phyloP scores from a whole-genome alignment of 768 basidiomycete species.

The Hydnomerulius pinastri region DNA sequence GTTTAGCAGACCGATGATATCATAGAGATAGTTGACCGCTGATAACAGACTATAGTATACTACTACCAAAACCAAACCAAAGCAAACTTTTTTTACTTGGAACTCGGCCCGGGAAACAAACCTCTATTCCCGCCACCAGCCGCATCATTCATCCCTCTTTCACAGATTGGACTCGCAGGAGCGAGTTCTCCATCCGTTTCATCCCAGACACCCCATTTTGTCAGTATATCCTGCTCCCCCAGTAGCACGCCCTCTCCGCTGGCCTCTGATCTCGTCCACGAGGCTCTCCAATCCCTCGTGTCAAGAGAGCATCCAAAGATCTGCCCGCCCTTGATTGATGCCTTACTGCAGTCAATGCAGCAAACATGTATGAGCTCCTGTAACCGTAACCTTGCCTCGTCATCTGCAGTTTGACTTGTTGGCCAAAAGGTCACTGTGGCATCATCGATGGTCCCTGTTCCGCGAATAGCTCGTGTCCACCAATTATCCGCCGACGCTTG shows the following conservation, averaged over 20 bases:
- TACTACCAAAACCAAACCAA: too few relatives aligned
- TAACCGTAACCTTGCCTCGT: conserved; percentile 5
- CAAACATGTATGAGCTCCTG: conserved; percentile 18
- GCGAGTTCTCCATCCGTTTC: neutral
- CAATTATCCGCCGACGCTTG: conserved; percentile 20
- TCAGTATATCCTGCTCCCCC: conserved; percentile 18
- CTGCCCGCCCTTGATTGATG: conserved; percentile 4
- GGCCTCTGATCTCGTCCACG: conserved; percentile 12
- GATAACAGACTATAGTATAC: too few relatives aligned
- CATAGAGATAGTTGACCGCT: too few relatives aligned
- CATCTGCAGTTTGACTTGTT: neutral
- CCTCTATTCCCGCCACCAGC: neutral
- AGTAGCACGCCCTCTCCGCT: neutral
- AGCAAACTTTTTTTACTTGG: too few relatives aligned
- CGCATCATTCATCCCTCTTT: neutral
- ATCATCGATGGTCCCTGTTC: conserved; percentile 1
- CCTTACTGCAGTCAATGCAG: conserved; percentile 24
- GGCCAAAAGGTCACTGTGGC: conserved; percentile 14
- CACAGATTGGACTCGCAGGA: neutral
- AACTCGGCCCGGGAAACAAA: neutral
- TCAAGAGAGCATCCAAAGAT: conserved; percentile 21
- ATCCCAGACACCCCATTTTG: conserved; percentile 21
- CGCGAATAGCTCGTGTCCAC: conserved; percentile 16
- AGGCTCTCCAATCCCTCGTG: conserved; percentile 6
- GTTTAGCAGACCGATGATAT: too few relatives aligned